A percentile compares a stretch with the other conserved stretches of the same genome.
Evolutionary conservation across 75 land plant species (phyloP).

Genomic region (Azolla pinnata): DNA sequence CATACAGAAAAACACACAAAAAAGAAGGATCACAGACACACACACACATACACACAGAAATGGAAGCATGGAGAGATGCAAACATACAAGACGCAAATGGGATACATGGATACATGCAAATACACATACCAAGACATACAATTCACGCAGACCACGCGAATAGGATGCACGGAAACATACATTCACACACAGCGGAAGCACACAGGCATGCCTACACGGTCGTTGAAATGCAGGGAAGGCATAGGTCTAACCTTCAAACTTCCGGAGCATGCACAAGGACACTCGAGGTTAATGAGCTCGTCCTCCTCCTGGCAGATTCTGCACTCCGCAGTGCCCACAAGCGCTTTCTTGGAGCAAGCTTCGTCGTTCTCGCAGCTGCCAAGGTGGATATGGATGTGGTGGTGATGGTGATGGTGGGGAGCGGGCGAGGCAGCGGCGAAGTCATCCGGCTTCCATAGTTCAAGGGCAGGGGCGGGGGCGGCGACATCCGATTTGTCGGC

Average conservation of each 20-base stretch:
- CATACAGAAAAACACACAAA: too few species aligned
- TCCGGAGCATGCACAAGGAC: slow-evolving; percentile 36
- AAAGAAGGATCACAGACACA: too few species aligned
- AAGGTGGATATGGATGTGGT: neutral
- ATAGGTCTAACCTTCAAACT: slow-evolving; percentile 21
- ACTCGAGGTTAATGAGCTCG: slow-evolving; percentile 21
- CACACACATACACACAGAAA: too few species aligned
- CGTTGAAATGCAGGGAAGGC: neutral
- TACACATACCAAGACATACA: neutral
- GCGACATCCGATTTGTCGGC: neutral
- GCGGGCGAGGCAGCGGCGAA: too few species aligned
- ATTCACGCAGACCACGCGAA: too few species aligned
- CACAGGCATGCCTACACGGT: neutral
- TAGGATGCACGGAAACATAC: too few species aligned
- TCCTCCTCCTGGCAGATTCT: slow-evolving; percentile 40
- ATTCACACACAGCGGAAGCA: too few species aligned
- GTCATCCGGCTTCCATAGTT: too few species aligned
- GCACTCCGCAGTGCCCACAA: slow-evolving; percentile 14
- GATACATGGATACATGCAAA: neutral
- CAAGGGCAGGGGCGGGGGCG: too few species aligned
- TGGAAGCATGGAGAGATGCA: neutral
- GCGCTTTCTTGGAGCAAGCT: neutral
- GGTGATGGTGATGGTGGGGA: neutral
- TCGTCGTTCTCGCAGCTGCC: neutral
- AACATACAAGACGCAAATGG: neutral